Base-by-base conservation (phyloP, 2,329 filamentous ascomycete genomes). In the Monosporascus sp. region DNA sequence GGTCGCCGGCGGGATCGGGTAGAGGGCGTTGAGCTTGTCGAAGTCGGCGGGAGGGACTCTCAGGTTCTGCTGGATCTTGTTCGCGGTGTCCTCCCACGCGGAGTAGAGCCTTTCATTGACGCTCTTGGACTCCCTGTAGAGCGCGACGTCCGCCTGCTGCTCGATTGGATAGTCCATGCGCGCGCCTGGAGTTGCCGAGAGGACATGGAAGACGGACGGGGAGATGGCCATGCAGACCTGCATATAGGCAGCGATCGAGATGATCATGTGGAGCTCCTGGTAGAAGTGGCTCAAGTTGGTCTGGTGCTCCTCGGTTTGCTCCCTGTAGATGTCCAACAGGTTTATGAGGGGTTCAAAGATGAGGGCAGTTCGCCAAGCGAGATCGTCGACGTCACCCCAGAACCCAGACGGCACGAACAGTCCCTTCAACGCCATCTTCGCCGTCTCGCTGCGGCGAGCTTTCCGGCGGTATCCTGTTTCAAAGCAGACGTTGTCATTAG, bases 321-420 rank as follows among this genome's bases (percentile, higher is more conserved):
- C 15, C 18, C 27, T 47, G 24, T 35, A 49, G 9, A 41, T 59
- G 38, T 58, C 51, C 24, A 73, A 51, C 47, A 72, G 57, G 55
- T 73, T 69, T 6, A 67, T 55, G 6, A 74, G 37, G 1, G 73
- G 72, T 24, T 73, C 59, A 38, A 76, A 65, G 37, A 75, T 57
- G 11, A 60, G 53, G 5, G 65, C 58, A 3, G 68, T 60, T 52
- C 67, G 63, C 1, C 65, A 60, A 2, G 72, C 57, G 24, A 73
- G 55, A 15, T 60, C 55, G 48, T 73, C 72, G 9, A 75, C 70
- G 9, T 52, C 49, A 2, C 55, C 45, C 71, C 71, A 76, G 62
- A 76, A 76, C 2, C 60, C 31, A 0, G 48, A 51, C 1, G 72
- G 65, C 17, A 72, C 25, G 0, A 63, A 53, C 3, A 57, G 20